Conservation (phyloP, 2,329 filamentous ascomycete species). For the Fonsecaea erecta region DNA sequence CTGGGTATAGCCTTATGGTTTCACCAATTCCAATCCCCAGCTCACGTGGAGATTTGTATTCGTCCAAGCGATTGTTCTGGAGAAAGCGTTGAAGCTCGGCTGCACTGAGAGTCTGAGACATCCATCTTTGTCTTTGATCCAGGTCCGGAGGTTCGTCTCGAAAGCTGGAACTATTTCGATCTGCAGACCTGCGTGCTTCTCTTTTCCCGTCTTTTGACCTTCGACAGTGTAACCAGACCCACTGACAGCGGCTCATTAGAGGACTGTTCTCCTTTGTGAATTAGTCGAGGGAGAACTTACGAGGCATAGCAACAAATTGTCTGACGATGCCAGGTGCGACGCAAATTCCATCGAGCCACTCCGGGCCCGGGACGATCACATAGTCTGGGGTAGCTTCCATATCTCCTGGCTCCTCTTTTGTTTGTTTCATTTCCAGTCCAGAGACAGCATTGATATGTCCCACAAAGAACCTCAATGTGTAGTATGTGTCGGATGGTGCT, state of each 20-base stretch:
- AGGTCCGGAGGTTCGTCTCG: not conserved
- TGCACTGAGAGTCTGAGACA: not conserved
- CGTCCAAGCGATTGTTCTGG: not conserved
- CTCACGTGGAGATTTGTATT: not conserved
- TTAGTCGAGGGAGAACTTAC: slow-evolving; percentile 36
- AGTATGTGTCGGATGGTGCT: not conserved
- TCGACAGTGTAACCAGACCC: slow-evolving; percentile 51
- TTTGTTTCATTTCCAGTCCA: not conserved
- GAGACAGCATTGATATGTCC: not conserved
- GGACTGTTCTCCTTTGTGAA: slow-evolving; percentile 23
- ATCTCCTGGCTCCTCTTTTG: not conserved
- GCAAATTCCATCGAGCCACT: slow-evolving; percentile 52
- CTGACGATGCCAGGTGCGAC: slow-evolving; percentile 44
- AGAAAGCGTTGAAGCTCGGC: not conserved
- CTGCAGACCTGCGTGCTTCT: slow-evolving; percentile 50
- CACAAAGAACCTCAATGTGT: not conserved
- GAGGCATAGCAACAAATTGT: slow-evolving; percentile 55
- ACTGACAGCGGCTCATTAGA: not conserved
- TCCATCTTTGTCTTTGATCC: not conserved
- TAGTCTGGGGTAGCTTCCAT: slow-evolving; percentile 47
- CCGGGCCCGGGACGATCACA: slow-evolving; percentile 47
- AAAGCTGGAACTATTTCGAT: slow-evolving; percentile 49
- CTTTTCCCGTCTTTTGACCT: slow-evolving; percentile 51
- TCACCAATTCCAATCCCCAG: not conserved
- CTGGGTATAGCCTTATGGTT: not conserved